Base-by-base conservation (phyloP, 2,329 filamentous ascomycete genomes). In the Xylaria sp. region DNA sequence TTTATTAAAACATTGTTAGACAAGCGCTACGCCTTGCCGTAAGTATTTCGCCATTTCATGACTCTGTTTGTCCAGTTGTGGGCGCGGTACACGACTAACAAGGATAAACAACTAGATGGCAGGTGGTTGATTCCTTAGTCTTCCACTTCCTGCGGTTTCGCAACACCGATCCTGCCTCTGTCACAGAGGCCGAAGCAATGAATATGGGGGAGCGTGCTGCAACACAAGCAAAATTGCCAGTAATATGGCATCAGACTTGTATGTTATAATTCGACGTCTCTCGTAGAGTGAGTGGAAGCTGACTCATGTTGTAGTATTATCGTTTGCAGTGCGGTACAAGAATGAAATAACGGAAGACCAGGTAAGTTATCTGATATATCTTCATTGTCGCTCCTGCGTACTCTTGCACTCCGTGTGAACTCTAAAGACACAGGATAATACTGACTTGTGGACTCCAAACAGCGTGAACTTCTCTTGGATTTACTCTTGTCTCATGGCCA, bases 321-420 rank as follows among this genome's bases (percentile, higher is more conserved):
- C 92, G 1, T 99, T 99, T 78, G 93, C 95, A 25, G 91, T 97
- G 78, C 85, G 94, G 58, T 99, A 98, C 79, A 89, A 93, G 72
- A 96, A 97, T 69, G 94, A 98, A 76, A 94, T 97, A 69, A 97
- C 93, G 1, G 93, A 97, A 75, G 93, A 97, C 69, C 93, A 97
- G 60, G 63, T 65, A 15, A 46, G 63, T 54, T 38, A 44, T 38
- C 5, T 21, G 5, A 29, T 37, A 4, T 1, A 3, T 10, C 19
- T 23, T 15, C 11, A 25, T 35, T 2, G 33, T 6, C 10, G 1
- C 11, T 31, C 29, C 33, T 46, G 29, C 19, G 21, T 47, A 29
- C 19, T n/a, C 13, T 27, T 2, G 9, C 10, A 3, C 2, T n/a
- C 11, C 19, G 4, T 21, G 8, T 31, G 23, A 11, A 21, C 17